phyloP scores from a whole-genome alignment of 768 basidiomycete genomes.

The Dendrothele bispora region DNA sequence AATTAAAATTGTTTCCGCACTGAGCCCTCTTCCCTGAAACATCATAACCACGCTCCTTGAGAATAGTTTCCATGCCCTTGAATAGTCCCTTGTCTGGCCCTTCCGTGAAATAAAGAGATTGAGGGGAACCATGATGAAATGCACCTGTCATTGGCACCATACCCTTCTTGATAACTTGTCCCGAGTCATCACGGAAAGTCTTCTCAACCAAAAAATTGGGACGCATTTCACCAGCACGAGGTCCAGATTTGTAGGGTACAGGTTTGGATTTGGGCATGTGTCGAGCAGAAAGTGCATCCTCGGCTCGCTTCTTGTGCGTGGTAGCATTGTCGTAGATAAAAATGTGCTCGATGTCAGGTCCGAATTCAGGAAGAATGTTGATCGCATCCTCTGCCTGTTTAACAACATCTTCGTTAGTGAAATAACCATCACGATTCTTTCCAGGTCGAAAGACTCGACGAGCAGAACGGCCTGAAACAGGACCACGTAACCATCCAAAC shows the following conservation, averaged over 20 bases:
- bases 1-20: slow-evolving; percentile 22
- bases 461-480: neutral
- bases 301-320: neutral
- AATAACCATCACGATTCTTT: slow-evolving; percentile 1
- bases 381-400: neutral
- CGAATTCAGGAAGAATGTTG: neutral
- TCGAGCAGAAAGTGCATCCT: neutral
- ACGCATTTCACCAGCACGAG: neutral
- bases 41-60: slow-evolving; percentile 16
- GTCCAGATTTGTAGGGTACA: neutral
- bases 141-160: neutral
- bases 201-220: neutral
- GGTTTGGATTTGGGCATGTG: neutral
- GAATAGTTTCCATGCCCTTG: slow-evolving; percentile 26
- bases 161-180: neutral
- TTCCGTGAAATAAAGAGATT: neutral
- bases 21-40: slow-evolving; percentile 12
- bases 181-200: neutral
- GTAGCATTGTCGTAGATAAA: slow-evolving; percentile 2
- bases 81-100: neutral
- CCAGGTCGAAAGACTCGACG: neutral
- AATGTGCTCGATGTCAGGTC: neutral
- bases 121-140: neutral
- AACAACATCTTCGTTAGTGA: neutral
- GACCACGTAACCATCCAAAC: neutral